Percentiles rank a stretch among this genome's conserved stretches.
These are phyloP conservation scores for Tetracladium marchalianum DNA, from an alignment of 495 filamentous ascomycete species.

Conservation along the genomic window DNA sequence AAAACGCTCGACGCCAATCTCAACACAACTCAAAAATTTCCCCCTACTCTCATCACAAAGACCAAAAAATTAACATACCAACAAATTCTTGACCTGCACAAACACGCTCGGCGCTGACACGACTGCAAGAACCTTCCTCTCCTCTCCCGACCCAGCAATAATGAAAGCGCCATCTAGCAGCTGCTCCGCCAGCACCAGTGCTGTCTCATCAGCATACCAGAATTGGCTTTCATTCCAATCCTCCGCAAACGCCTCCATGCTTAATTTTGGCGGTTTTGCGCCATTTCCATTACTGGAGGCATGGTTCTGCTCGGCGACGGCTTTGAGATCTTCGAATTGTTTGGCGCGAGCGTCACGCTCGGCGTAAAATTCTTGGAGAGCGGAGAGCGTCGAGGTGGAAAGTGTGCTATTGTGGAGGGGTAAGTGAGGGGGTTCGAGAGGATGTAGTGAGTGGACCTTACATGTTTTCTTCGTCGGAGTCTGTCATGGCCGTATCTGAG, in stretches of 20 bases:
- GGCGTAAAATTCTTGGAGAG: constrained; percentile 55
- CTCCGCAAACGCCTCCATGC: constrained; percentile 66
- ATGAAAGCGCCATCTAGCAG: constrained; percentile 47
- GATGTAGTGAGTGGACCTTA: no score
- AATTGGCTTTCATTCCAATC: constrained; percentile 80
- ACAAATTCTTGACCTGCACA: constrained; percentile 57
- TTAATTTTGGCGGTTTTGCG: constrained; percentile 26
- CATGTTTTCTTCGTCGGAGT: no score
- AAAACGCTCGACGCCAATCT: no score
- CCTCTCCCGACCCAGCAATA: constrained; percentile 8
- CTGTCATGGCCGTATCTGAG: no score
- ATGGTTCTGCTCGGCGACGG: constrained; percentile 26
- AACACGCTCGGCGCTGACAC: constrained; percentile 71
- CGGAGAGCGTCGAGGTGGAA: constrained; percentile 47
- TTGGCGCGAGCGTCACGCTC: constrained; percentile 53
- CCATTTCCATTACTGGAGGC: not conserved
- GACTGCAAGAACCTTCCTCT: constrained; percentile 38
- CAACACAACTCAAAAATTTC: no score
- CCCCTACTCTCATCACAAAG: not conserved
- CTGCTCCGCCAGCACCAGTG: constrained; percentile 46
- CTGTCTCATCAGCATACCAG: constrained; percentile 68
- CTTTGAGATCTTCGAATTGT: constrained; percentile 52
- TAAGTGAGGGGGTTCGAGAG: no score
- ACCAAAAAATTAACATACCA: constrained; percentile 31
- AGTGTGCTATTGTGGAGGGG: constrained; percentile 21